Evolutionary conservation across 1,139 yeast genomes (phyloP).

Genomic region (Debaryomyces sp.): DNA sequence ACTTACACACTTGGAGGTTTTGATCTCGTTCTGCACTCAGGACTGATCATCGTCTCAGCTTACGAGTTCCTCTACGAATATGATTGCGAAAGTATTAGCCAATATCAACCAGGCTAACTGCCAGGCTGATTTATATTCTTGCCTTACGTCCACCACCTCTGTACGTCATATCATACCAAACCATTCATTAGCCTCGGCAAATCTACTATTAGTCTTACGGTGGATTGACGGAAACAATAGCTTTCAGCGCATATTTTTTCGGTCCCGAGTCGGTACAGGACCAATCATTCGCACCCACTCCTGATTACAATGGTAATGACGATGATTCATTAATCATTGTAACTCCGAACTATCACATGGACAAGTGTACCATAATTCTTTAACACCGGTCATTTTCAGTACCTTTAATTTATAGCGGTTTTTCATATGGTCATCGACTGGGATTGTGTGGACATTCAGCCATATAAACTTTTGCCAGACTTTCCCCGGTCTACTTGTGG

Average conservation of each 20-base stretch:
- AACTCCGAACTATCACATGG: slow-evolving; percentile 3
- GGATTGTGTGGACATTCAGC: background rate
- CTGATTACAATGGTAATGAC: background rate
- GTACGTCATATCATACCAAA: background rate
- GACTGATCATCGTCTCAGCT: background rate
- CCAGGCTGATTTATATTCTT: too few relatives aligned
- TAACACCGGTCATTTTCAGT: background rate
- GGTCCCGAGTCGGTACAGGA: slow-evolving; percentile 2
- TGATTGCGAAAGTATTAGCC: background rate
- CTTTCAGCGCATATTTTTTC: background rate
- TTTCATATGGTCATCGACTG: background rate
- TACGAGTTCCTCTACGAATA: background rate
- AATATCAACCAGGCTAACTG: too few relatives aligned
- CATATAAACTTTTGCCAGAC: background rate
- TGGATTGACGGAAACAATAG: slow-evolving; percentile 2
- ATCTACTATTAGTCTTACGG: background rate
- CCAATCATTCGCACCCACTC: background rate
- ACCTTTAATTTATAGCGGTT: background rate
- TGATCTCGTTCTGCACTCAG: background rate
- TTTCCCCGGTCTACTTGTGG: background rate
- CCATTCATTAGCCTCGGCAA: background rate
- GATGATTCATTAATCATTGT: slow-evolving; percentile 5
- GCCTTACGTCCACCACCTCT: background rate
- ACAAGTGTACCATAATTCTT: background rate
- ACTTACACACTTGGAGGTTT: background rate